phyloP scores from a whole-genome alignment of 805 yeast species.

The Yarrowia keelungensis region DNA sequence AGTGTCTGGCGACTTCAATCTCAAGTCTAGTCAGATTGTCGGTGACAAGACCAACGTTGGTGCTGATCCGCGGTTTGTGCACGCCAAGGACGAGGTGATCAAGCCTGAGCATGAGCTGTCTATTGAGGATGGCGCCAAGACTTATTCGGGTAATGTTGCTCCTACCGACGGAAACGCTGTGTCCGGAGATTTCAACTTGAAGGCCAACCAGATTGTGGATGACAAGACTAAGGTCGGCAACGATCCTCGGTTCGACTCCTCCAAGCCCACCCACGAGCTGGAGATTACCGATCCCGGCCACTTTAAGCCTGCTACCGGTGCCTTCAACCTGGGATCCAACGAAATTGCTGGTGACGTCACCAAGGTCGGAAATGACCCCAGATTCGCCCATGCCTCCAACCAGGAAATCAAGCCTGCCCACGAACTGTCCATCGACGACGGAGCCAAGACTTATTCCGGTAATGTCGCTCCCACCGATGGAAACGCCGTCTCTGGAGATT shows the following conservation, averaged over 20 bases:
- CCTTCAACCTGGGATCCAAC: neutral
- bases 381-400: neutral
- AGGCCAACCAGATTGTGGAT: neutral
- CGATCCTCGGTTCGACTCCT: conserved; percentile 4
- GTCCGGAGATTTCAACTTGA: conserved; percentile 3
- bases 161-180: neutral
- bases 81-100: neutral
- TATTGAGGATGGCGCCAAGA: neutral
- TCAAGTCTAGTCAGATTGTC: conserved; percentile 6
- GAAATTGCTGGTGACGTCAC: conserved; percentile 8
- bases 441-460: no score
- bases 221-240: conserved; percentile 1
- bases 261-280: conserved; percentile 6
- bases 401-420: no score
- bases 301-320: conserved; percentile 4
- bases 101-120: neutral
- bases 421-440: no score
- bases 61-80: conserved; percentile 5
- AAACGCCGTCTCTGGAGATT: no score
- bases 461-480: no score
- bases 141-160: neutral
- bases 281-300: neutral
- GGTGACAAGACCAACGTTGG: conserved; percentile 2
- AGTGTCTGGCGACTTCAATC: conserved; percentile 12
- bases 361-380: conserved; percentile 11